Conservation (phyloP, 2,329 filamentous ascomycete species). For the Cladophialophora carrionii region DNA sequence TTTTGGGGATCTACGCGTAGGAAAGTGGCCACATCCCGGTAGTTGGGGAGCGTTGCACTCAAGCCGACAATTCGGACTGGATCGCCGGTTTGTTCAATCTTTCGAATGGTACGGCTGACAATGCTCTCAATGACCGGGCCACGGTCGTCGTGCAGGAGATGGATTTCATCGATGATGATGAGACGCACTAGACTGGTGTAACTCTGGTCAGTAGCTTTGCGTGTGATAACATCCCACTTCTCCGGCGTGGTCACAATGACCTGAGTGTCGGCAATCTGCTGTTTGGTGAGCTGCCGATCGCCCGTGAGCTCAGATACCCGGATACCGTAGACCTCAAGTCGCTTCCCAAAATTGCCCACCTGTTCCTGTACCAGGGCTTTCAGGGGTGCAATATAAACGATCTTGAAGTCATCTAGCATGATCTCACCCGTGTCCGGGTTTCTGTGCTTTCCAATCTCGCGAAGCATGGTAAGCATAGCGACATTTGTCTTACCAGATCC, state of each 20-base stretch:
- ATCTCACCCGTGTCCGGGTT: conserved; percentile 89
- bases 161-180: conserved; percentile 97
- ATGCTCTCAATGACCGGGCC: conserved; percentile 97
- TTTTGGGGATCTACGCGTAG: conserved; percentile 83
- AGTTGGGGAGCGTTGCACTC: conserved; percentile 94
- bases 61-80: conserved; percentile 88
- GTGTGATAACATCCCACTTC: conserved; percentile 98
- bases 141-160: conserved; percentile 94
- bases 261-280: conserved; percentile 96
- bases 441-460: conserved; percentile 94
- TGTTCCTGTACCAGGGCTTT: conserved; percentile 97
- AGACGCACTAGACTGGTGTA: conserved; percentile 97
- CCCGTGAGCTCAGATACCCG: conserved; percentile 94
- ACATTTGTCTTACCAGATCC: conserved; percentile 99
- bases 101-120: conserved; percentile 88
- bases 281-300: conserved; percentile 96
- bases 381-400: conserved; percentile 93
- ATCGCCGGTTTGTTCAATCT: conserved; percentile 90
- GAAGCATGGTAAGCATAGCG: conserved; percentile 93
- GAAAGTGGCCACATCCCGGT: conserved; percentile 93
- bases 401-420: conserved; percentile 95
- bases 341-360: conserved; percentile 93
- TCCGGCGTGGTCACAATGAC: conserved; percentile 98
- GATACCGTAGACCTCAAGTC: conserved; percentile 87
- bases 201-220: conserved; percentile 93